phyloP scores from a whole-genome alignment of 441 rosid species.

The Viola pubescens region DNA sequence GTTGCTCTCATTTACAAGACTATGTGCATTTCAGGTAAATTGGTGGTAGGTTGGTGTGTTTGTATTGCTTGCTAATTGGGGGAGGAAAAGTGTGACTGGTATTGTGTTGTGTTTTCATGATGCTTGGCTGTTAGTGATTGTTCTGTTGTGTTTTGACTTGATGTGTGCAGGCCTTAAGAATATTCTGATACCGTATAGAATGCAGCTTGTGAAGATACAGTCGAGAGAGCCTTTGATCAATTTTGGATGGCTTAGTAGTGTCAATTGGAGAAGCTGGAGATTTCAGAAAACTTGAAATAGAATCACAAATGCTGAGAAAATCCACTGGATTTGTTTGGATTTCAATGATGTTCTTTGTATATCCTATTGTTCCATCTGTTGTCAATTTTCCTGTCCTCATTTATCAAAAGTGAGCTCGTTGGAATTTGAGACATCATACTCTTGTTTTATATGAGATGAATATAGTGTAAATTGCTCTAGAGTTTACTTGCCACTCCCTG shows the following conservation, averaged over 20 bases:
- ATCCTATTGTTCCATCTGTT: too few species aligned
- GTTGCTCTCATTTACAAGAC: conserved; percentile 66
- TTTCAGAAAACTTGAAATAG: conserved; percentile 39
- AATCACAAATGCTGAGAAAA: neutral
- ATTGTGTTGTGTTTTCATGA: neutral
- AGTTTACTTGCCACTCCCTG: neutral
- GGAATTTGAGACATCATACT: conserved; percentile 5
- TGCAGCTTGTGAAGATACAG: conserved; percentile 51
- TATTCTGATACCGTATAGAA: conserved; percentile 70
- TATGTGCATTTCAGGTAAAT: conserved; percentile 73
- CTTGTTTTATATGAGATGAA: conserved; percentile 2
- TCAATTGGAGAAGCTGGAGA: conserved; percentile 47
- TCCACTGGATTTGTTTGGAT: neutral
- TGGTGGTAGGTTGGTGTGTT: conserved; percentile 24
- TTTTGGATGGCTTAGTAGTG: conserved; percentile 56
- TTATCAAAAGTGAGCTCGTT: neutral
- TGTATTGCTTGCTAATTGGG: neutral
- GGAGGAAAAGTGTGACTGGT: neutral
- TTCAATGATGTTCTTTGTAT: neutral
- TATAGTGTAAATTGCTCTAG: conserved; percentile 19
- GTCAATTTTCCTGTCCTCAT: too few species aligned
- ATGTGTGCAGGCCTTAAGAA: conserved; percentile 57
- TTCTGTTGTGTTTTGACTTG: neutral
- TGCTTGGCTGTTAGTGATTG: neutral
- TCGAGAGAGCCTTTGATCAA: conserved; percentile 42